Evolutionary conservation across 257 asterid species (phyloP).

Genomic region (Rauvolfia tetraphylla): DNA sequence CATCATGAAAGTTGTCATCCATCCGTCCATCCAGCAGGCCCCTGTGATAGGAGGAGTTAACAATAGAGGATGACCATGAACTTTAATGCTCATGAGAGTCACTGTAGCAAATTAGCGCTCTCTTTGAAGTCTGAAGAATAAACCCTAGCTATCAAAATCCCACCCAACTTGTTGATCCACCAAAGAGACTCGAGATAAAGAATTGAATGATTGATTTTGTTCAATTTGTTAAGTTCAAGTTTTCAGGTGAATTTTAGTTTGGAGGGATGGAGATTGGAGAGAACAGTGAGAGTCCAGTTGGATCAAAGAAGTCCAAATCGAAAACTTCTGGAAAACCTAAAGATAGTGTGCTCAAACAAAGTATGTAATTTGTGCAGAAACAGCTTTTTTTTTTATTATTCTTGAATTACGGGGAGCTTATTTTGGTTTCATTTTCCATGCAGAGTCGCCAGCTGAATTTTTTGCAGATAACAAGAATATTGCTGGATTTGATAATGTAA

Average conservation of each 20-base stretch:
- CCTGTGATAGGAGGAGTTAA: neutral
- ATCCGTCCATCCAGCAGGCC: neutral
- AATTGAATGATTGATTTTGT: neutral
- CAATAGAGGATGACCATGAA: neutral
- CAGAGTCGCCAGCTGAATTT: slow-evolving; percentile 96
- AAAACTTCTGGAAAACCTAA: slow-evolving; percentile 63
- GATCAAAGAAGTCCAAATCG: slow-evolving; percentile 47
- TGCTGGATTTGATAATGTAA: slow-evolving; percentile 92
- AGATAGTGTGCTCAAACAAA: slow-evolving; percentile 69
- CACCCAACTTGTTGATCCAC: neutral
- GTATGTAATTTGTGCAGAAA: slow-evolving; percentile 25
- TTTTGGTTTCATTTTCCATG: slow-evolving; percentile 7
- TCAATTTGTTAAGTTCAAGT: neutral
- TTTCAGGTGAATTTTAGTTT: slow-evolving; percentile 2
- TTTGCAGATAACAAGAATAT: slow-evolving; percentile 92
- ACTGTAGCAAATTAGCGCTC: neutral
- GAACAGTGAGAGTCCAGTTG: slow-evolving; percentile 50
- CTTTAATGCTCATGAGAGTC: neutral
- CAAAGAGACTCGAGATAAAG: neutral
- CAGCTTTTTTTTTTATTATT: neutral
- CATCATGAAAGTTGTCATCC: neutral
- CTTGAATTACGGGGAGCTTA: neutral
- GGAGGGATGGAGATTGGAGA: slow-evolving; percentile 43
- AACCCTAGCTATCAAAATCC: slow-evolving; percentile 2
- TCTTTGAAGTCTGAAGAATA: neutral